A percentile compares a stretch with the other conserved stretches of the same genome.
Evolutionary conservation across 2,329 filamentous ascomycete species (phyloP).

Genomic region (Aspergillus pseudoterreus): DNA sequence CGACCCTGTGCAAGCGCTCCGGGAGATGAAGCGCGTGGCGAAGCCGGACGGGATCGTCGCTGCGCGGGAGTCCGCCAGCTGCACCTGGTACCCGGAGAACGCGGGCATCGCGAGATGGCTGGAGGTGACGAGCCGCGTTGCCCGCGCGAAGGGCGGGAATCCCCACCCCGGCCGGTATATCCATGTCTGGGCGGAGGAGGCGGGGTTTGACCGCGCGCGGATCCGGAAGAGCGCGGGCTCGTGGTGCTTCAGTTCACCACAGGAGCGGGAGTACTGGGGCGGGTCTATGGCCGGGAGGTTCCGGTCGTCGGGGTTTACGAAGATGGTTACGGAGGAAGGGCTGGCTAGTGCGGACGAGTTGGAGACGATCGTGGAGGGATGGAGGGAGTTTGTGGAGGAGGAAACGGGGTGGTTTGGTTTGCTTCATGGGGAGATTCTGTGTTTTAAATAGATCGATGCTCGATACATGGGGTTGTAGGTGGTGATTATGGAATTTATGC

Average conservation of each 20-base stretch:
- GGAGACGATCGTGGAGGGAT: conserved; percentile 29
- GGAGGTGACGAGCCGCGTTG: conserved; percentile 18
- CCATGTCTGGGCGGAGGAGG: conserved; percentile 34
- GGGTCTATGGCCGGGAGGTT: conserved; percentile 31
- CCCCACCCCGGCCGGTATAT: conserved; percentile 27
- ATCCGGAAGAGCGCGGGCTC: conserved; percentile 29
- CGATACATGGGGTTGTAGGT: neutral
- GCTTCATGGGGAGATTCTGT: conserved; percentile 38
- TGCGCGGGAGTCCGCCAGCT: conserved; percentile 37
- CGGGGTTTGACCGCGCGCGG: conserved; percentile 25
- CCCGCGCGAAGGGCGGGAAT: conserved; percentile 22
- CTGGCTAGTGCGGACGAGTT: conserved; percentile 29
- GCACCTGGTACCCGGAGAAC: conserved; percentile 32
- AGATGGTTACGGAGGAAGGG: conserved; percentile 26
- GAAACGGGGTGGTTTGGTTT: conserved; percentile 36
- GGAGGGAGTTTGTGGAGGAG: conserved; percentile 31
- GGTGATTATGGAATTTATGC: conserved; percentile 2
- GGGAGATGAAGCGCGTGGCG: conserved; percentile 54
- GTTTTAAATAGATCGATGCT: conserved; percentile 23
- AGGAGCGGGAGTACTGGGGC: conserved; percentile 34
- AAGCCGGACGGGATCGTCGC: conserved; percentile 54
- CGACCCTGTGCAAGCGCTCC: conserved; percentile 48
- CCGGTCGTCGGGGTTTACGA: conserved; percentile 25
- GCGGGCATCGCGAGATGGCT: conserved; percentile 24
- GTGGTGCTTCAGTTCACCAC: conserved; percentile 33